Percentiles rank a stretch among this genome's conserved stretches.
Conservation (phyloP, 805 yeast genomes). For the Candida broadrunensis region DNA sequence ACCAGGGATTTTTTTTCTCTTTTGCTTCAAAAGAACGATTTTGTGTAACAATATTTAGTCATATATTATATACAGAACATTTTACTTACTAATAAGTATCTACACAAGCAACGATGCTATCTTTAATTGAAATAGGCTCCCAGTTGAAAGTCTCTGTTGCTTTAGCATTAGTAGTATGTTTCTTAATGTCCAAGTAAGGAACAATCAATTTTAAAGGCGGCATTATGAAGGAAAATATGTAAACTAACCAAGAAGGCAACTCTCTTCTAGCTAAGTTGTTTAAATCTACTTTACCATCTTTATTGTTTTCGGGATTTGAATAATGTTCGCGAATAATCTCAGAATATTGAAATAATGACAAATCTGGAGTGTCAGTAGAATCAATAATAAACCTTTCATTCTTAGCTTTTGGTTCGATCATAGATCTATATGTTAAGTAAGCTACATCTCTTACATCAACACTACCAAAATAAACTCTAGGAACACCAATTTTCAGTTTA, state of each 20-base stretch:
- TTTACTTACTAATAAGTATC: neutral
- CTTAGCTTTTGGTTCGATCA: neutral
- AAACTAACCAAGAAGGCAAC: neutral
- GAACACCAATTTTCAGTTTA: neutral
- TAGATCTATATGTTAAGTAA: neutral
- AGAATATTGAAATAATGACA: neutral
- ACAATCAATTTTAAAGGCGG: neutral
- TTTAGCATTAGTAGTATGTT: neutral
- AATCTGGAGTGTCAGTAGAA: neutral
- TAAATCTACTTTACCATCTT: neutral
- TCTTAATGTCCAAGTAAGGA: neutral
- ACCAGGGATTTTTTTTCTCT: too few relatives aligned
- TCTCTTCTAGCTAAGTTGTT: neutral
- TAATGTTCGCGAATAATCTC: neutral
- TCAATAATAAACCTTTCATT: neutral
- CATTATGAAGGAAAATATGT: neutral
- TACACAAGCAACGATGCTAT: neutral
- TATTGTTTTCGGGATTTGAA: neutral
- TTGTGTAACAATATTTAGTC: neutral
- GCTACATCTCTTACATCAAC: neutral
- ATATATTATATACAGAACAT: neutral
- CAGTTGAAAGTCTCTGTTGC: neutral
- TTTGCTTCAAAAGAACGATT: too few relatives aligned
- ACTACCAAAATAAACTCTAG: neutral
- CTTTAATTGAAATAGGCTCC: neutral